Conservation (phyloP, 805 yeast genomes). For the Pichia paraexigua region DNA sequence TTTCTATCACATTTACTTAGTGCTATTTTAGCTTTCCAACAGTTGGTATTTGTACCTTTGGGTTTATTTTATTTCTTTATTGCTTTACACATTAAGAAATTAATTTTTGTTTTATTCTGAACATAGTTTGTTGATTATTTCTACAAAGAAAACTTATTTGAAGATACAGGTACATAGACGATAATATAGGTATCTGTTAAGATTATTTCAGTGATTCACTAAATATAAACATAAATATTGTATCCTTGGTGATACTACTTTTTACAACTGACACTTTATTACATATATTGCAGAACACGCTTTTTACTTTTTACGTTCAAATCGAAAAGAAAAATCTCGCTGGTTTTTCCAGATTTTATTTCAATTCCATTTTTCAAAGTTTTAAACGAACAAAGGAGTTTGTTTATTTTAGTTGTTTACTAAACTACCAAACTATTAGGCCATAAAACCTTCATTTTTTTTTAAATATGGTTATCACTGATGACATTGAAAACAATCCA, state of each 20-base stretch:
- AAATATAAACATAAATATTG: too few species aligned
- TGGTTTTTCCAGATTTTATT: not conserved
- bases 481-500: slow-evolving; percentile 59
- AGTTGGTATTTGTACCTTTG: not conserved
- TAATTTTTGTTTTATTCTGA: too few species aligned
- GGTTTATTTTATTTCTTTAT: not conserved
- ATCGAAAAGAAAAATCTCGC: not conserved
- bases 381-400: not conserved
- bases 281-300: not conserved
- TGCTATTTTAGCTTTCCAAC: not conserved
- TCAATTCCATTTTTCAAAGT: not conserved
- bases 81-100: not conserved
- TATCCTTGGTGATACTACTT: not conserved
- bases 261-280: not conserved
- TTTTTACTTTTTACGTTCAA: not conserved
- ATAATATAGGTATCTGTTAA: too few species aligned
- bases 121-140: not conserved
- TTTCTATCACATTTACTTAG: not conserved
- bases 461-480: slow-evolving; percentile 16
- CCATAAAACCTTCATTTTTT: not conserved
- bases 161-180: not conserved
- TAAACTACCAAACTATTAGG: not conserved
- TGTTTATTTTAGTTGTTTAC: not conserved
- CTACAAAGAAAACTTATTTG: not conserved
- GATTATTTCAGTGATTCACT: too few species aligned